phyloP scores from a whole-genome alignment of 2,329 filamentous ascomycete species.

The Cordyceps farinosa region DNA sequence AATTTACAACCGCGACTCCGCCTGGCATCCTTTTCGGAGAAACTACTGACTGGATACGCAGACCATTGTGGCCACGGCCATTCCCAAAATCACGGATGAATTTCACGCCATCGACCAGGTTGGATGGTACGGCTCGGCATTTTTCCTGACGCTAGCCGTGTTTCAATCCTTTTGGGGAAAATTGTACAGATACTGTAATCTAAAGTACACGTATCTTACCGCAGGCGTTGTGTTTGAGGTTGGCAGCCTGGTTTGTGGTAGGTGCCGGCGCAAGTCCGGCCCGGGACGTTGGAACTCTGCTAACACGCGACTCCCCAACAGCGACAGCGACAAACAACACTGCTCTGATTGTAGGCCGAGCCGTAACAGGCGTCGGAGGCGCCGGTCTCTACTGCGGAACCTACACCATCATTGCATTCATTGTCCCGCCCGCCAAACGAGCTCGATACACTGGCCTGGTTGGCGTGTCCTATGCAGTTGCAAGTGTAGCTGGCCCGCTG shows the following conservation, averaged over 20 bases:
- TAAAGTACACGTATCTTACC: conserved; percentile 36
- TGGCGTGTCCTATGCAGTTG: conserved; percentile 23
- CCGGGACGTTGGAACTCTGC: too few relatives aligned
- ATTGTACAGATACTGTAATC: conserved; percentile 35
- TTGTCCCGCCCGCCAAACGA: conserved; percentile 23
- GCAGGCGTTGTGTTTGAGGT: conserved; percentile 40
- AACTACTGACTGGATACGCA: conserved; percentile 18
- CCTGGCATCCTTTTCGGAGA: background rate
- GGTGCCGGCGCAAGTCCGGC: background rate
- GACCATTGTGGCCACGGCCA: conserved; percentile 43
- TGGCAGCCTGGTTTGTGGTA: conserved; percentile 39
- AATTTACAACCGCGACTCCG: background rate
- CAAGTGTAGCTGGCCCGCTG: conserved; percentile 24
- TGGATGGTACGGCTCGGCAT: conserved; percentile 48
- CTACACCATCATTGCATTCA: conserved; percentile 40
- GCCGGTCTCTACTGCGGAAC: conserved; percentile 42
- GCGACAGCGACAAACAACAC: conserved; percentile 38
- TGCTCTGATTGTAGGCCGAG: conserved; percentile 44
- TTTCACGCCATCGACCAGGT: conserved; percentile 39
- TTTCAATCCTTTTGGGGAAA: conserved; percentile 28
- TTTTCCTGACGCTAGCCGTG: conserved; percentile 31
- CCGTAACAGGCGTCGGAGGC: conserved; percentile 40
- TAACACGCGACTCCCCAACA: background rate
- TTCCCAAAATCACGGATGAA: conserved; percentile 40
- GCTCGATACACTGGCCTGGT: conserved; percentile 24